A percentile compares a stretch with the other conserved stretches of the same genome.
phyloP scores from a whole-genome alignment of 2,329 filamentous ascomycete genomes.

The Colletotrichum cuscutae region DNA sequence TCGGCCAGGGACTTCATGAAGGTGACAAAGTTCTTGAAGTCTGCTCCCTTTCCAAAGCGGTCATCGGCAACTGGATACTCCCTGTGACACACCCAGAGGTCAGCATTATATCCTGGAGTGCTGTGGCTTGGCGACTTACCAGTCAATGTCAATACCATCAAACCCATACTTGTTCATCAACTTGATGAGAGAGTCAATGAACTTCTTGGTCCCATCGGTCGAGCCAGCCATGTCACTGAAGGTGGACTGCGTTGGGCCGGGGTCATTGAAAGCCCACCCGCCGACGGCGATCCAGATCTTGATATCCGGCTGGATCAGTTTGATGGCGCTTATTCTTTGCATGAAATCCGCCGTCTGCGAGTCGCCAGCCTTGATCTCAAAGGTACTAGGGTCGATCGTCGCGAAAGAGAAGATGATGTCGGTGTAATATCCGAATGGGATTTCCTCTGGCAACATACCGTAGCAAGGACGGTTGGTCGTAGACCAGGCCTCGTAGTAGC shows the following conservation, averaged over 20 bases:
- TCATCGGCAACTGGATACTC: conserved; percentile 16
- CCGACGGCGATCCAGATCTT: conserved; percentile 52
- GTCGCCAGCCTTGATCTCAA: conserved; percentile 37
- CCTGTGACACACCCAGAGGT: conserved; percentile 29
- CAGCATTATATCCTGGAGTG: too few relatives aligned
- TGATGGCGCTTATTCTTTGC: conserved; percentile 36
- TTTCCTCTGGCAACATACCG: conserved; percentile 39
- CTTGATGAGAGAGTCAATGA: conserved; percentile 36
- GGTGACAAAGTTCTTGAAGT: too few relatives aligned
- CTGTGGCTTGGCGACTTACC: not conserved
- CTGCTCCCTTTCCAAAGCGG: too few relatives aligned
- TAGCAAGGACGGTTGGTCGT: not conserved
- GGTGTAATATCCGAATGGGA: conserved; percentile 40
- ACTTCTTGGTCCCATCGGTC: conserved; percentile 24
- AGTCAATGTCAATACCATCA: conserved; percentile 43
- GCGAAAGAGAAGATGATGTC: conserved; percentile 50
- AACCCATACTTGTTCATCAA: conserved; percentile 39
- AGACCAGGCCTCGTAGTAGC: conserved; percentile 35
- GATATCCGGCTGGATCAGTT: conserved; percentile 41
- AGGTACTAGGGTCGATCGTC: conserved; percentile 43
- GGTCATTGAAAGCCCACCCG: conserved; percentile 54
- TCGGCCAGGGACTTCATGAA: too few relatives aligned
- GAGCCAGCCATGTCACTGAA: conserved; percentile 40
- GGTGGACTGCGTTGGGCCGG: conserved; percentile 38
- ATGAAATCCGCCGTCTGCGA: not conserved